Evolutionary conservation across 2,329 filamentous ascomycete genomes (phyloP).

Genomic region (Aspergillus sp.): DNA sequence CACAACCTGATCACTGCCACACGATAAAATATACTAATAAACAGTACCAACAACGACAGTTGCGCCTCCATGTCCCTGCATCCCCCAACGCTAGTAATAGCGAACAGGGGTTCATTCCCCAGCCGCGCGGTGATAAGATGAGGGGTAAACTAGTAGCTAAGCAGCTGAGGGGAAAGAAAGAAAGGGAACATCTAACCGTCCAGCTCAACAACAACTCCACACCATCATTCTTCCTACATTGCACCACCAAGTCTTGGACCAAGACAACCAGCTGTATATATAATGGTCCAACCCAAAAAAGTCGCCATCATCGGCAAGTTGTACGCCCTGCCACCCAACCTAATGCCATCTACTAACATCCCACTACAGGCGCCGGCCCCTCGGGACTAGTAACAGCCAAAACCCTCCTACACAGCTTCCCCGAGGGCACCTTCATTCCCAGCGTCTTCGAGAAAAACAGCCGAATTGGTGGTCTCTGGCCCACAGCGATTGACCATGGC

Average conservation of each 20-base stretch:
- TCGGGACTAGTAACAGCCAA: constrained; percentile 72
- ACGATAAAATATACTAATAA: constrained; percentile 19
- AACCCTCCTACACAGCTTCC: constrained; percentile 65
- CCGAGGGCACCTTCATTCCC: constrained; percentile 61
- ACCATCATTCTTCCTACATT: neutral
- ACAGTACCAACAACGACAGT: constrained; percentile 24
- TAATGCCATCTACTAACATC: neutral
- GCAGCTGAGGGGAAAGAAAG: neutral
- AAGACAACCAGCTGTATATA: neutral
- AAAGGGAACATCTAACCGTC: neutral
- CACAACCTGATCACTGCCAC: neutral
- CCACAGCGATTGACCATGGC: neutral
- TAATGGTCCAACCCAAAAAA: constrained; percentile 41
- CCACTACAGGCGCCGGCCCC: constrained; percentile 63
- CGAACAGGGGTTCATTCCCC: neutral
- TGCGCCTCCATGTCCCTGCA: neutral
- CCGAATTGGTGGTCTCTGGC: constrained; percentile 76
- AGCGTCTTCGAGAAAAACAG: constrained; percentile 68
- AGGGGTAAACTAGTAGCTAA: neutral
- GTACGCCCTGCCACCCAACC: neutral
- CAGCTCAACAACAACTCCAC: neutral
- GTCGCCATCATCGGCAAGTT: constrained; percentile 56
- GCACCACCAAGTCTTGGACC: neutral
- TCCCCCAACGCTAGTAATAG: neutral
- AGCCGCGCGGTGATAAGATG: neutral